Percentiles rank a stretch among this genome's conserved stretches.
phyloP scores from a whole-genome alignment of 257 asterid genomes.

The Salvia splendens region DNA sequence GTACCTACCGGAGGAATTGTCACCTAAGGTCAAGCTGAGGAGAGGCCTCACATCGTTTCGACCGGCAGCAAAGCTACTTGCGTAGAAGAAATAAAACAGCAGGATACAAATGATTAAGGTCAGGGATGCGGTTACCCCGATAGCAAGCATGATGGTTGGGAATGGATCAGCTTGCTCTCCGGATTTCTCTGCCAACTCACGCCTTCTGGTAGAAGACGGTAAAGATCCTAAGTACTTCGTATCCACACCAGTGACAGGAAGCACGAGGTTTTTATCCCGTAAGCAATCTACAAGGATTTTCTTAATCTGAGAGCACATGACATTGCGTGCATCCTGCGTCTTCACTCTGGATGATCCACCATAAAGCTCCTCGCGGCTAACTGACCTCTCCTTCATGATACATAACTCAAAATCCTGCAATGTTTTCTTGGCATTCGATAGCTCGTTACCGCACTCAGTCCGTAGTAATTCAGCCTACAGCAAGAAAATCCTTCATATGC shows the following conservation, averaged over 20 bases:
- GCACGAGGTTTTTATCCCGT: conserved; percentile 43
- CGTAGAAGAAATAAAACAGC: conserved; percentile 55
- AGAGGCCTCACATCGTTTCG: conserved; percentile 79
- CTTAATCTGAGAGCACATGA: conserved; percentile 56
- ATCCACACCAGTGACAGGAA: conserved; percentile 48
- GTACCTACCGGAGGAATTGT: conserved; percentile 61
- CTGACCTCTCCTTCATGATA: conserved; percentile 37
- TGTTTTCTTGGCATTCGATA: conserved; percentile 49
- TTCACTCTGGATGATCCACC: conserved; percentile 40
- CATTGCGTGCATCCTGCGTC: conserved; percentile 28
- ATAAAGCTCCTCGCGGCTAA: conserved; percentile 26
- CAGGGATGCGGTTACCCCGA: conserved; percentile 50
- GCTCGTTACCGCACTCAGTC: conserved; percentile 61
- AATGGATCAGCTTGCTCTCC: conserved; percentile 42
- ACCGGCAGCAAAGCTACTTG: conserved; percentile 43
- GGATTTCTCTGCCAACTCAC: conserved; percentile 49
- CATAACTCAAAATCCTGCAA: conserved; percentile 48
- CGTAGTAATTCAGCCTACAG: conserved; percentile 72
- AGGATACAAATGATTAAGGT: conserved; percentile 47
- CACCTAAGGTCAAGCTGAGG: conserved; percentile 73
- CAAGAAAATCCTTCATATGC: conserved; percentile 25
- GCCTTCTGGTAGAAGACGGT: conserved; percentile 48
- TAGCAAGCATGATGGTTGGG: conserved; percentile 45
- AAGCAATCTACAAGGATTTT: conserved; percentile 63
- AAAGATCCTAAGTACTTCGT: conserved; percentile 35